phyloP scores from a whole-genome alignment of 257 asterid species.

The Scutellaria minor region DNA sequence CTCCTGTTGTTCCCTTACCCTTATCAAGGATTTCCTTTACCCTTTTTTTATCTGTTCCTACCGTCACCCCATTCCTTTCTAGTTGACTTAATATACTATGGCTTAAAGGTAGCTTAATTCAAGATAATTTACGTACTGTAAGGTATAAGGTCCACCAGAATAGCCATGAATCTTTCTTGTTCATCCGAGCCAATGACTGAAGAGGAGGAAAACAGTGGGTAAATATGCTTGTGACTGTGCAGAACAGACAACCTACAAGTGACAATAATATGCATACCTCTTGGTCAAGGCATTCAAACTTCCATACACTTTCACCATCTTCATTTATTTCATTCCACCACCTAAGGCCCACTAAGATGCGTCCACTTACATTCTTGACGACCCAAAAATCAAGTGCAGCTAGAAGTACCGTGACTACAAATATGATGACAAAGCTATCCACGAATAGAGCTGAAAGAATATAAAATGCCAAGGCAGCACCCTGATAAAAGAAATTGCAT shows the following conservation, averaged over 20 bases:
- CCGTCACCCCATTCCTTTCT: neutral
- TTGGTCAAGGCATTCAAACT: constrained; percentile 86
- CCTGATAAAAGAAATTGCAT: constrained; percentile 54
- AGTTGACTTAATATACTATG: constrained; percentile 26
- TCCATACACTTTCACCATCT: constrained; percentile 91
- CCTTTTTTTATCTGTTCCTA: neutral
- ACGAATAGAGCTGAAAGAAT: constrained; percentile 89
- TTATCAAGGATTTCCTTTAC: constrained; percentile 17
- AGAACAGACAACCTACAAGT: neutral
- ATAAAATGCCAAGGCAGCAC: constrained; percentile 90
- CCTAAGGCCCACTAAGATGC: constrained; percentile 93
- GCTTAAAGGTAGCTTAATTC: constrained; percentile 12
- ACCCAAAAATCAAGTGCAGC: constrained; percentile 99
- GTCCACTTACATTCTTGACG: constrained; percentile 96
- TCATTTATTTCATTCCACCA: constrained; percentile 99
- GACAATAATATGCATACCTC: constrained; percentile 46
- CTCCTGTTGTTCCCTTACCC: neutral
- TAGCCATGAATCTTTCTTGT: constrained; percentile 98
- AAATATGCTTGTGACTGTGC: constrained; percentile 19
- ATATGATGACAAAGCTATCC: constrained; percentile 86
- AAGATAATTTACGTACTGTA: constrained; percentile 57
- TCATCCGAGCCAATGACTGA: constrained; percentile 93
- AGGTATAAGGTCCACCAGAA: constrained; percentile 99
- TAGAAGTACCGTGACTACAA: constrained; percentile 88
- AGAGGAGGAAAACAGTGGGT: constrained; percentile 28